phyloP scores from a whole-genome alignment of 2,329 filamentous ascomycete genomes.

The Botryotinia calthae region DNA sequence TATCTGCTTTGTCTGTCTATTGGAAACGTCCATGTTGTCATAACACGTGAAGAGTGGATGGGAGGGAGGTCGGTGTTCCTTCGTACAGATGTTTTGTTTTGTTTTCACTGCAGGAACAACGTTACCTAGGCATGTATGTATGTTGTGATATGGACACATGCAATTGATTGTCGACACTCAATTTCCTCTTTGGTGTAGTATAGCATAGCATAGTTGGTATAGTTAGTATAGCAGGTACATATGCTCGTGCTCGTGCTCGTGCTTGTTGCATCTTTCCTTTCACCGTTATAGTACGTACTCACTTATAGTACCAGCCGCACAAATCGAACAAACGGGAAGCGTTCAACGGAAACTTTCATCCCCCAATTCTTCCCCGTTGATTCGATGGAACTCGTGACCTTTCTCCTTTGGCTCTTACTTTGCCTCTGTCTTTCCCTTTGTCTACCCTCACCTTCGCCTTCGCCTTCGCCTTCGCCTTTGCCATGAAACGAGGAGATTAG shows the following conservation, averaged over 20 bases:
- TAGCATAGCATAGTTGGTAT: too few relatives aligned
- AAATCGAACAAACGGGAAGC: background rate
- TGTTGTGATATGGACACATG: background rate
- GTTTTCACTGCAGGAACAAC: background rate
- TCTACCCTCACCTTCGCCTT: too few relatives aligned
- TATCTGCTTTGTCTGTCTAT: background rate
- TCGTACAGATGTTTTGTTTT: background rate
- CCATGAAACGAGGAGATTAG: background rate
- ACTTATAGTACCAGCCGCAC: too few relatives aligned
- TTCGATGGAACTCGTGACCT: background rate
- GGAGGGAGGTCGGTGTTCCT: background rate
- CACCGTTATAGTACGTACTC: background rate
- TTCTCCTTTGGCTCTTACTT: background rate
- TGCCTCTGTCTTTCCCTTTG: too few relatives aligned
- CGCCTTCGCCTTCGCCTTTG: too few relatives aligned
- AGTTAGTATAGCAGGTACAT: too few relatives aligned
- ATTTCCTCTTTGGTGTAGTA: background rate
- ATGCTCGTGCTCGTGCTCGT: background rate
- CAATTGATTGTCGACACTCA: background rate
- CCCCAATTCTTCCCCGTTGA: background rate
- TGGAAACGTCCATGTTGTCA: conserved; percentile 4
- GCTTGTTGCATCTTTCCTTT: background rate
- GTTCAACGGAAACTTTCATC: background rate
- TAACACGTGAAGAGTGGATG: background rate
- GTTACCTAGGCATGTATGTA: background rate